Percentiles rank a stretch among this genome's conserved stretches.
Conservation (phyloP, 768 basidiomycete species). For the Agaricus blazei region DNA sequence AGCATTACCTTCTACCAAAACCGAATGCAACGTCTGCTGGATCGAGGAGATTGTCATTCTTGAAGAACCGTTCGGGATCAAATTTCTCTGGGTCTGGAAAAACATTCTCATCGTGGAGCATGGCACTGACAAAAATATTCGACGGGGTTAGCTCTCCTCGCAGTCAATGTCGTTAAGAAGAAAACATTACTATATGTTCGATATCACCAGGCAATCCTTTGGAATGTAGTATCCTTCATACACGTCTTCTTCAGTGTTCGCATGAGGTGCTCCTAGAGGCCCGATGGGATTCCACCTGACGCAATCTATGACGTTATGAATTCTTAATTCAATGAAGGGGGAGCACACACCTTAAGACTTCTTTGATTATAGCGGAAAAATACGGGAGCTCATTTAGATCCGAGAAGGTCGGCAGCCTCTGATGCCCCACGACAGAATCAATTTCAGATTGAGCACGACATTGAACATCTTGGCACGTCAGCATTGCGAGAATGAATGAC, state of each 20-base stretch:
- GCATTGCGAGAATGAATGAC: slow-evolving; percentile 26
- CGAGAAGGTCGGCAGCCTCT: slow-evolving; percentile 20
- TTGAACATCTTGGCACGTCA: slow-evolving; percentile 24
- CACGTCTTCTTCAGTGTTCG: slow-evolving; percentile 24
- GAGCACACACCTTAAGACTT: slow-evolving; percentile 6
- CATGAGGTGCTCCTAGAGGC: slow-evolving; percentile 24
- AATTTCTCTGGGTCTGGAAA: slow-evolving; percentile 47
- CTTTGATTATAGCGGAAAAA: slow-evolving; percentile 11
- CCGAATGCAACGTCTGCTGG: neutral
- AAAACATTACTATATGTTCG: slow-evolving; percentile 37
- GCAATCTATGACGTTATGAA: neutral
- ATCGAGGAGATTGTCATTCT: neutral
- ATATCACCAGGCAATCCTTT: slow-evolving; percentile 32
- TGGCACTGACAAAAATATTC: slow-evolving; percentile 29
- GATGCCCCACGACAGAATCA: slow-evolving; percentile 22
- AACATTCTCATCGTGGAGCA: slow-evolving; percentile 41
- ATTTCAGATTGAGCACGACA: slow-evolving; percentile 25
- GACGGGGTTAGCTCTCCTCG: neutral
- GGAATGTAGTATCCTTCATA: slow-evolving; percentile 33
- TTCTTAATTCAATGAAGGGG: neutral
- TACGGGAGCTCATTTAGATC: slow-evolving; percentile 21
- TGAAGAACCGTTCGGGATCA: slow-evolving; percentile 35
- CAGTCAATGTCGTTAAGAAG: neutral
- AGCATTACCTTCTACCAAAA: neutral
- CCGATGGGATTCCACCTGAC: slow-evolving; percentile 4